Evolutionary conservation across 192 early-diverging fungal species (phyloP).

Genomic region (Backusella psychrophila): DNA sequence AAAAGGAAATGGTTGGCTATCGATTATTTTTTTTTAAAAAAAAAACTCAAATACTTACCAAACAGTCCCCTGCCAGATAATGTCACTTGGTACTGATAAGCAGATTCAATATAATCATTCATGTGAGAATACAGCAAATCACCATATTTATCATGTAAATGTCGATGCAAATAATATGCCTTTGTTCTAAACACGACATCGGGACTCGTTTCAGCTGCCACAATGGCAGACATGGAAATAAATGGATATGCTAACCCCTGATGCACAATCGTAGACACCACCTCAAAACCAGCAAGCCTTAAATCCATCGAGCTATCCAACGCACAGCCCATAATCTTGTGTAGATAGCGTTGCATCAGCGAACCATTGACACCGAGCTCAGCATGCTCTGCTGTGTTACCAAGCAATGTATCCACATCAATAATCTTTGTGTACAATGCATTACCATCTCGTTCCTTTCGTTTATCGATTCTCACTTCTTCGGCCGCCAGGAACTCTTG

Average conservation of each 20-base stretch:
- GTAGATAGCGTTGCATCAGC: conserved; percentile 88
- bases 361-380: conserved; percentile 86
- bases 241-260: conserved; percentile 92
- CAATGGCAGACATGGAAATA: conserved; percentile 84
- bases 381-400: conserved; percentile 78
- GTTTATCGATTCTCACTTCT: conserved; percentile 50
- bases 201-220: conserved; percentile 78
- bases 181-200: conserved; percentile 64
- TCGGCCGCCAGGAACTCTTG: conserved; percentile 67
- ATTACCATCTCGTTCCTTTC: conserved; percentile 36
- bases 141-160: conserved; percentile 80
- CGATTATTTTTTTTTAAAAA: neutral
- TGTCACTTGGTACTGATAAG: conserved; percentile 68
- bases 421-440: conserved; percentile 39
- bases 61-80: neutral
- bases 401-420: conserved; percentile 75
- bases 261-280: conserved; percentile 77
- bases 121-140: conserved; percentile 85
- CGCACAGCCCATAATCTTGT: conserved; percentile 70
- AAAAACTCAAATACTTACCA: neutral
- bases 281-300: conserved; percentile 74
- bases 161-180: conserved; percentile 69
- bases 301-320: conserved; percentile 55
- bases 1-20: neutral
- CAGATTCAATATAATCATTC: conserved; percentile 70